Conservation (phyloP, 306 rosid genomes). For the Lagenaria siceraria region DNA sequence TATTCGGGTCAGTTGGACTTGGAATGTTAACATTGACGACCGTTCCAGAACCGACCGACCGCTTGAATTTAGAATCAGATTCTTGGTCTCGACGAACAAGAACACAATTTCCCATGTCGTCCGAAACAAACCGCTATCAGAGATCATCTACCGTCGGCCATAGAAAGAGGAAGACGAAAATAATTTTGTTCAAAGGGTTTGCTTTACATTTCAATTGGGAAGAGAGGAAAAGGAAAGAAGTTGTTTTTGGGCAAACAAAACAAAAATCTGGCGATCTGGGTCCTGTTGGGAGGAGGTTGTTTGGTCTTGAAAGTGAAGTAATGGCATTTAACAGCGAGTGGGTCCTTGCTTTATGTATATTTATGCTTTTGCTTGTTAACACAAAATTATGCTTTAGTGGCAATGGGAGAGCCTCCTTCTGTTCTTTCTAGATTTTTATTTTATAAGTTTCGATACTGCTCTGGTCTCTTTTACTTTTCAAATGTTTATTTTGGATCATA, state of each 20-base stretch:
- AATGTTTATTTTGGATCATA: too few relatives aligned
- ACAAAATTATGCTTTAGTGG: too few relatives aligned
- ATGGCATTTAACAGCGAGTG: conserved; percentile 8
- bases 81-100: conserved; percentile 11
- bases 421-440: too few relatives aligned
- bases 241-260: conserved; percentile 5
- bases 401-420: too few relatives aligned
- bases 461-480: too few relatives aligned
- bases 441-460: too few relatives aligned
- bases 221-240: neutral
- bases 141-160: neutral
- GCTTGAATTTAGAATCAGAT: conserved; percentile 3
- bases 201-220: neutral
- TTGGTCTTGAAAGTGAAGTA: conserved; percentile 42
- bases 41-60: conserved; percentile 10
- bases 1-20: neutral
- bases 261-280: neutral
- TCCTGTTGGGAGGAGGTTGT: conserved; percentile 3
- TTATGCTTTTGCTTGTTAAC: neutral
- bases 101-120: conserved; percentile 25
- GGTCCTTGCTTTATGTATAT: neutral
- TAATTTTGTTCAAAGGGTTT: too few relatives aligned
- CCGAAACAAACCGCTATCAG: neutral
- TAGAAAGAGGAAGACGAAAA: neutral
- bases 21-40: conserved; percentile 9